Base-by-base conservation (phyloP, 1,139 yeast genomes). In the Insectozyma bohioensis region DNA sequence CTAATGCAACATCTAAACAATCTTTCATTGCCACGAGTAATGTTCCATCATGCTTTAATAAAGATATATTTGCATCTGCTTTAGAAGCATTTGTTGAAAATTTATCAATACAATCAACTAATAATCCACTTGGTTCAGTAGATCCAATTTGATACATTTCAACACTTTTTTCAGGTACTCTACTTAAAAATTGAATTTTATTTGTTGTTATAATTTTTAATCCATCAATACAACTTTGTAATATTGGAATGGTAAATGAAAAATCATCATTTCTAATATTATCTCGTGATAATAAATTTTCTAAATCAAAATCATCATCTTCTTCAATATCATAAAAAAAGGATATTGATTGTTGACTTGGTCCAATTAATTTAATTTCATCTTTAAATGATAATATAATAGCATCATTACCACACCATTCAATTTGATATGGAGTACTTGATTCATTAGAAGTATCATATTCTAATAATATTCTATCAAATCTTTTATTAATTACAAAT, bases 401-500 rank as follows among this genome's bases (percentile, higher is more conserved):
- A 0, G 94, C 87, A 60, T 87, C 95, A 46, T 82, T 80, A 0
- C 92, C 87, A 56, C 95, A 85, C 97, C 97, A 90, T 39, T 70
- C 72, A 9, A 86, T 60, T 41, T 74, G 74, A 24, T 56, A 50
- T 1, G 69, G 56, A 49, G 68, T 13, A 30, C 59, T 43, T 26
- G 67, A 55, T 41, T 61, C 70, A 39, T 54, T 59, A 14, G 63
- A 51, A 1, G 65, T 55, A 36, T 67, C 68, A 36, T 75, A 74
- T 35, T 77, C 80, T 22, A 78, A 60, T n/a, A 82, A 56, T 3
- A 71, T 65, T 28, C 68, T 69, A 35, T 69, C 65, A 42, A 80
- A 77, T 32, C 67, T 63, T 8, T 67, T 55, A 16, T 78, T 76
- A 19, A 75, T 66, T 10, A 85, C 80, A 41, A 67, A 74, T 0